Percentiles rank a stretch among this genome's conserved stretches.
These are phyloP conservation scores for Aegilops tauschii DNA, from an alignment of 176 grass and related monocot genomes.

Conservation along the genomic window DNA sequence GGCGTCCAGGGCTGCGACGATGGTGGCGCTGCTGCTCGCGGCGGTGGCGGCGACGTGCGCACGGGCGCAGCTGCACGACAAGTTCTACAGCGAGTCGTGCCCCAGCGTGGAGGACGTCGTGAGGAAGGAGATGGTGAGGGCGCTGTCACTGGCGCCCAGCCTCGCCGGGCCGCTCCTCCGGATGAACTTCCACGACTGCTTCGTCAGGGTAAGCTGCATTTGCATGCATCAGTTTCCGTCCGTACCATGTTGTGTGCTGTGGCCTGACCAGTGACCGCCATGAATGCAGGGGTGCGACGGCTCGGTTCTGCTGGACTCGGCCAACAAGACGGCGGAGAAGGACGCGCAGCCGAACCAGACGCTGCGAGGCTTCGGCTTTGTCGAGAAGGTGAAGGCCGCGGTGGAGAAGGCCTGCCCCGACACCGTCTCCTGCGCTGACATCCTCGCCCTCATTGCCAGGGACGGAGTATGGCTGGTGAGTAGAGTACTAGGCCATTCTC, in stretches of 20 bases:
- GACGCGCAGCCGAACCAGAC: conserved; percentile 58
- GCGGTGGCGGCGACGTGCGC: conserved; percentile 1
- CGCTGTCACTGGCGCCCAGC: conserved; percentile 58
- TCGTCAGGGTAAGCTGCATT: conserved; percentile 60
- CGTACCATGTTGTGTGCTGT: no score
- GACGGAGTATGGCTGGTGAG: conserved; percentile 76
- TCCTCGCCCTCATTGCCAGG: conserved; percentile 64
- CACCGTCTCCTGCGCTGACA: conserved; percentile 82
- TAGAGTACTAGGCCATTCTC: background rate
- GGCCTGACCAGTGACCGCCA: no score
- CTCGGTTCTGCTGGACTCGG: conserved; percentile 67
- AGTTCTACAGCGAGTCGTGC: conserved; percentile 60
- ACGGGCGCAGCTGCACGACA: conserved; percentile 38
- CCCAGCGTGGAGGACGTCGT: conserved; percentile 51
- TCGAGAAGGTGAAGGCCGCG: conserved; percentile 73
- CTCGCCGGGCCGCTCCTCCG: conserved; percentile 78
- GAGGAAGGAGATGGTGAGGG: conserved; percentile 44
- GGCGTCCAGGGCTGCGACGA: no score
- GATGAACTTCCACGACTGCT: conserved; percentile 96
- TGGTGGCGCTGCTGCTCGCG: conserved; percentile 26
- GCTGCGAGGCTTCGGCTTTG: conserved; percentile 61
- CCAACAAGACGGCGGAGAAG: conserved; percentile 56
- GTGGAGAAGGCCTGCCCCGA: conserved; percentile 67
- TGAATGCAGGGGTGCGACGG: conserved; percentile 69
- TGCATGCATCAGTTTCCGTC: no score